Evolutionary conservation across 345 rosid genomes (phyloP).

Genomic region (Rhodamnia argentea): DNA sequence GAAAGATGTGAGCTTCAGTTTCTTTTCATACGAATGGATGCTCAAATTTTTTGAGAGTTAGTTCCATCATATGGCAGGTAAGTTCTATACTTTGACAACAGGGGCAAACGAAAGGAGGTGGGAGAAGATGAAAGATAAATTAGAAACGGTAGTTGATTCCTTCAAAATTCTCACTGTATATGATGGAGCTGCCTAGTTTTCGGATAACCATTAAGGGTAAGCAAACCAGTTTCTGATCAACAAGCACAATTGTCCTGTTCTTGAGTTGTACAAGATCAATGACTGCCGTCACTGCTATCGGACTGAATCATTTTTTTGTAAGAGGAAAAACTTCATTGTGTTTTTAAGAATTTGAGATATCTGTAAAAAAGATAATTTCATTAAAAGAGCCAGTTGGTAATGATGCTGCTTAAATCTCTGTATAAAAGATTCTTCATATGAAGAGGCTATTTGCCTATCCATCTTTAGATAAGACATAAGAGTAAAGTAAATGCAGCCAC

Average conservation of each 20-base stretch:
- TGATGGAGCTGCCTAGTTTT: background rate
- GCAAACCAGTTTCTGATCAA: background rate
- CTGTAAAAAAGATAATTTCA: background rate
- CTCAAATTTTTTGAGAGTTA: background rate
- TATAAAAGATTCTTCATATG: background rate
- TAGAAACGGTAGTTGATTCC: conserved; percentile 63
- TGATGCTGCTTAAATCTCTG: background rate
- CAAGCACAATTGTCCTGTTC: background rate
- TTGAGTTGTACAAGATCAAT: background rate
- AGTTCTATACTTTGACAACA: conserved; percentile 74
- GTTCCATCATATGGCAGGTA: conserved; percentile 31
- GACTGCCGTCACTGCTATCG: background rate
- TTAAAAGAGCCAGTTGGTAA: background rate
- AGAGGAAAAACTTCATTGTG: background rate
- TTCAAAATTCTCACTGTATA: conserved; percentile 51
- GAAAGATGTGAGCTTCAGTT: background rate
- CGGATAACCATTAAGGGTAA: background rate
- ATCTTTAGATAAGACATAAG: background rate
- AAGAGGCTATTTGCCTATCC: background rate
- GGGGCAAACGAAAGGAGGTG: conserved; percentile 90
- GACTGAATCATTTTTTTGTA: background rate
- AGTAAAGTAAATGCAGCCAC: background rate
- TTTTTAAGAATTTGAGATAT: background rate
- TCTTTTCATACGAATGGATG: background rate
- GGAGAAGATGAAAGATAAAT: conserved; percentile 85